phyloP scores from a whole-genome alignment of 1,139 yeast species.

The Candida albicans region DNA sequence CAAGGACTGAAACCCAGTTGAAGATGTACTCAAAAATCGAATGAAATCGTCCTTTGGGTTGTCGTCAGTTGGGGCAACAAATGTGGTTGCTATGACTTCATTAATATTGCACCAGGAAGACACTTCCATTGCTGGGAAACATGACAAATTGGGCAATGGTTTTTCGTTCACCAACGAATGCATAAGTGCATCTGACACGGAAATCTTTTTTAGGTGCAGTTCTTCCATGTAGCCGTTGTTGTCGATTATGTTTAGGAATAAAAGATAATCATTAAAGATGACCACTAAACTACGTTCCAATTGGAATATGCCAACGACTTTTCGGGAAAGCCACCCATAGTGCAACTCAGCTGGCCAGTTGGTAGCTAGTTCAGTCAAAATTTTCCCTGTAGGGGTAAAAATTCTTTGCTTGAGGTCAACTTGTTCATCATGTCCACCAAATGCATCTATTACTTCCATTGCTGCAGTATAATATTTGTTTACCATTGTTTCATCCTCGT shows the following conservation, averaged over 20 bases:
- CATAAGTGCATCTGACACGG: constrained; percentile 79
- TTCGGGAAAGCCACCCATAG: constrained; percentile 82
- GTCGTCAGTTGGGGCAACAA: constrained; percentile 32
- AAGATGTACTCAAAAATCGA: constrained; percentile 27
- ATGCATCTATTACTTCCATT: constrained; percentile 72
- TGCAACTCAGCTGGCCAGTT: constrained; percentile 88
- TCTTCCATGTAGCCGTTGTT: constrained; percentile 32
- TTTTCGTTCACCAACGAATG: constrained; percentile 86
- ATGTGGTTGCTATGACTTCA: constrained; percentile 49
- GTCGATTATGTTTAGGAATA: constrained; percentile 58
- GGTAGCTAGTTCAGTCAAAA: constrained; percentile 76
- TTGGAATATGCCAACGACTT: constrained; percentile 83
- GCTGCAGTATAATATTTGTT: constrained; percentile 53
- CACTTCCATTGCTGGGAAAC: constrained; percentile 69
- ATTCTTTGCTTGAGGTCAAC: constrained; percentile 59
- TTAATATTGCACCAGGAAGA: constrained; percentile 67
- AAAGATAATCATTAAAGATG: constrained; percentile 74
- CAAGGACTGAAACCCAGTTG: constrained; percentile 24
- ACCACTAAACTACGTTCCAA: constrained; percentile 55
- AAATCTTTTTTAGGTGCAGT: constrained; percentile 47
- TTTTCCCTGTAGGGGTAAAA: constrained; percentile 89
- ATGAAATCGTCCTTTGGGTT: constrained; percentile 22
- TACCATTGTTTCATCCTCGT: constrained; percentile 19
- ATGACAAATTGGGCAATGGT: constrained; percentile 55
- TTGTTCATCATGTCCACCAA: constrained; percentile 53